A percentile compares a stretch with the other conserved stretches of the same genome.
Conservation (phyloP, 345 rosid species). For the Lepidium aucheri region DNA sequence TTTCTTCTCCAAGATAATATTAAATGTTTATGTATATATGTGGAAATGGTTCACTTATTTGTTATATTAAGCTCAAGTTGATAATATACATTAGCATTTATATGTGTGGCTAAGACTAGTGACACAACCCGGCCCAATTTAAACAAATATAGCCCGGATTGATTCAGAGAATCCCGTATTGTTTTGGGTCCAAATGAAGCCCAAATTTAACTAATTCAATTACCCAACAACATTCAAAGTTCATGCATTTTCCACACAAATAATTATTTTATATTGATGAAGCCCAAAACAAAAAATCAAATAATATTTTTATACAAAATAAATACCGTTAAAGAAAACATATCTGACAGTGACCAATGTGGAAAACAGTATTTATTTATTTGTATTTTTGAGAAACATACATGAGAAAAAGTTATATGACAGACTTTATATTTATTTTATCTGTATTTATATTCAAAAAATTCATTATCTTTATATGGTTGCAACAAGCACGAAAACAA, state of each 20-base stretch:
- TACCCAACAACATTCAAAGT: neutral
- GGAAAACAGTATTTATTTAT: neutral
- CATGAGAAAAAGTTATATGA: neutral
- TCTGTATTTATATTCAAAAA: neutral
- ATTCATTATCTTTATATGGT: neutral
- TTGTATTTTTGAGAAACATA: neutral
- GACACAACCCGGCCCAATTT: neutral
- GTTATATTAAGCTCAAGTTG: neutral
- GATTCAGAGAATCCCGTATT: neutral
- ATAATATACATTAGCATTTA: neutral
- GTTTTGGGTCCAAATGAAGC: neutral
- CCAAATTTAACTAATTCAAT: neutral
- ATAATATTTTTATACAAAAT: neutral
- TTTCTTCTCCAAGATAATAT: neutral
- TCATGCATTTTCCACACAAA: neutral
- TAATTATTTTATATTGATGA: neutral
- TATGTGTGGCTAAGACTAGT: neutral
- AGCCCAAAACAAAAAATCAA: neutral
- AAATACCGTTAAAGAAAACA: constrained; percentile 18
- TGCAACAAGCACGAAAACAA: constrained; percentile 30
- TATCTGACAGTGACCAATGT: constrained; percentile 15
- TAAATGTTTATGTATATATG: neutral
- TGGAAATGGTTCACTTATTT: neutral
- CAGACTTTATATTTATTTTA: neutral
- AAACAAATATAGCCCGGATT: too few species aligned